A percentile compares a stretch with the other conserved stretches of the same genome.
phyloP scores from a whole-genome alignment of 2,329 filamentous ascomycete species.

The Fusarium sp. region DNA sequence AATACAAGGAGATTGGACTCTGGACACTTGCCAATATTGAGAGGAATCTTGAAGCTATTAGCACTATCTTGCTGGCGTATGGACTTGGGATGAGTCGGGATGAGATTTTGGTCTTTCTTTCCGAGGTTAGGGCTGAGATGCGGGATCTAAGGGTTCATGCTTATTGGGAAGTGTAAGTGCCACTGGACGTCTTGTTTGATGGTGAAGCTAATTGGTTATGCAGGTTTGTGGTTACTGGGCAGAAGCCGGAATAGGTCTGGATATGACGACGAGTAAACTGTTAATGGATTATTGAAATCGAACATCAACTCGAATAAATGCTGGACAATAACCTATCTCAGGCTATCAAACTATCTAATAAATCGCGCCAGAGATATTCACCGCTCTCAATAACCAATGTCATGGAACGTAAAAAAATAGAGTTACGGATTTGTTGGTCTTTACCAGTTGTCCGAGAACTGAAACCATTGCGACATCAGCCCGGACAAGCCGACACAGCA shows the following conservation, averaged over 20 bases:
- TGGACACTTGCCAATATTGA: slow-evolving; percentile 16
- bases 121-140: neutral
- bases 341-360: fast-evolving
- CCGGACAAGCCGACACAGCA: neutral
- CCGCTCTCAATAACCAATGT: neutral
- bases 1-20: slow-evolving; percentile 20
- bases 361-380: neutral
- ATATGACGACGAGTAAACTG: neutral
- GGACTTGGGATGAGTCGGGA: neutral
- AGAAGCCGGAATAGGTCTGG: slow-evolving; percentile 3
- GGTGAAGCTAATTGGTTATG: neutral
- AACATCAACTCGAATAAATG: neutral
- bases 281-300: neutral
- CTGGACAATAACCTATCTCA: neutral
- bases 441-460: neutral
- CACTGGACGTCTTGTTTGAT: neutral
- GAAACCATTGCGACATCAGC: neutral
- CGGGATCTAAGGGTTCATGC: neutral
- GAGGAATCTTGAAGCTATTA: neutral
- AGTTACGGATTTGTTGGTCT: no score
- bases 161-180: neutral
- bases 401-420: neutral
- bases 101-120: neutral
- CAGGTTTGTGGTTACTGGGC: slow-evolving; percentile 1
- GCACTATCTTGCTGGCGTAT: neutral